Conservation (phyloP, 495 filamentous ascomycete genomes). For the Xylaria longipes region DNA sequence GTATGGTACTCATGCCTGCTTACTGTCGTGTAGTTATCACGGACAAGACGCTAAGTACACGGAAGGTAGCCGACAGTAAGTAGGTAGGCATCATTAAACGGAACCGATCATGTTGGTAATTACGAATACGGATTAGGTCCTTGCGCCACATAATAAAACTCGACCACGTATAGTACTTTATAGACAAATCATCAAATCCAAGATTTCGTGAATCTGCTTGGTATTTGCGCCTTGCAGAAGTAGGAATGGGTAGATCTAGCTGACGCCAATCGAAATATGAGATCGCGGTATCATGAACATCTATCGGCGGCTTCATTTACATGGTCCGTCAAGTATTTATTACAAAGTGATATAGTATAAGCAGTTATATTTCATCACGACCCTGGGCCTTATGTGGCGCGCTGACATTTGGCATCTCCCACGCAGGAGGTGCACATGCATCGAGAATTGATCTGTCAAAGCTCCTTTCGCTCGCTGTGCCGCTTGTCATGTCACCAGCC, state of each 20-base stretch:
- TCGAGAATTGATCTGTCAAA: not conserved
- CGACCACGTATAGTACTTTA: not conserved
- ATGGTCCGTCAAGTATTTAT: not conserved
- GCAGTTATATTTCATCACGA: not conserved
- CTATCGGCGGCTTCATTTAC: not conserved
- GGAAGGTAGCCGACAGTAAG: too few relatives aligned
- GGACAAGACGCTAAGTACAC: too few relatives aligned
- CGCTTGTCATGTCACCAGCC: not conserved
- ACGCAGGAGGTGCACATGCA: constrained; percentile 10
- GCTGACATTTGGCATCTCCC: constrained; percentile 8
- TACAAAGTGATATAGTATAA: not conserved
- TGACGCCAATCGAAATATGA: not conserved
- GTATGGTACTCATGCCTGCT: constrained; percentile 20
- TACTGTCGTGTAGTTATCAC: not conserved
- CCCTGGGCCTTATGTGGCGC: not conserved
- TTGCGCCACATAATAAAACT: constrained; percentile 13
- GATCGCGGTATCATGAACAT: not conserved
- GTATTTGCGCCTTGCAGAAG: not conserved
- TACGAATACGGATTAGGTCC: constrained; percentile 2
- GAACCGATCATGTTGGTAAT: not conserved
- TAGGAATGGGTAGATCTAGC: not conserved
- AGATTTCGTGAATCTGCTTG: not conserved
- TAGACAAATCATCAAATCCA: constrained; percentile 2
- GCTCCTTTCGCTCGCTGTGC: not conserved
- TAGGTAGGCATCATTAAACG: not conserved